phyloP scores from a whole-genome alignment of 2,329 filamentous ascomycete genomes.

The Claviceps sp. region DNA sequence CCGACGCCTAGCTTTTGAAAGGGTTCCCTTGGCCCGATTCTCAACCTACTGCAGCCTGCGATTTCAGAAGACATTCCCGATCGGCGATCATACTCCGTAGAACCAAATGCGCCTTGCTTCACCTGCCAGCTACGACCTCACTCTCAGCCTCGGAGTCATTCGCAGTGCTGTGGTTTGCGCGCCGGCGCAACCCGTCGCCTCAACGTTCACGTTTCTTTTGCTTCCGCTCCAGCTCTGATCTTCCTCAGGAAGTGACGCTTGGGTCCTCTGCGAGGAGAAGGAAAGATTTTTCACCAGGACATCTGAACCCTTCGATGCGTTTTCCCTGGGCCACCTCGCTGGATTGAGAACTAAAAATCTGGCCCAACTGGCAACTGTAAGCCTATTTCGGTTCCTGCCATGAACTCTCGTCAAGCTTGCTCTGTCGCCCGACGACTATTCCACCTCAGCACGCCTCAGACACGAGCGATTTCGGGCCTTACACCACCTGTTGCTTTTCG shows the following conservation, averaged over 20 bases:
- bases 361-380: neutral
- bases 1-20: neutral
- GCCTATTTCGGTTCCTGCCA: slow-evolving; percentile 1
- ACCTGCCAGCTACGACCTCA: neutral
- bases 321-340: neutral
- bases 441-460: neutral
- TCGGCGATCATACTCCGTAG: neutral
- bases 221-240: neutral
- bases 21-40: neutral
- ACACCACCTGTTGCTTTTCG: neutral
- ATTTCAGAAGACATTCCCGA: neutral
- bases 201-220: neutral
- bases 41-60: neutral
- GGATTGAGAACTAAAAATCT: neutral
- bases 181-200: neutral
- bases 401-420: slow-evolving; percentile 7
- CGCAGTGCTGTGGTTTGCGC: neutral
- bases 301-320: neutral
- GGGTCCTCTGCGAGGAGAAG: neutral
- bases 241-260: neutral
- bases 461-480: neutral
- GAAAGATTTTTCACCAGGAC: neutral
- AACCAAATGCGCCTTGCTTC: neutral
- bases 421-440: slow-evolving; percentile 7
- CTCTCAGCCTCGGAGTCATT: neutral